Evolutionary conservation across 768 basidiomycete genomes (phyloP), one percentile per base, ranked within the genome.

Genomic region (Russula abietina): DNA sequence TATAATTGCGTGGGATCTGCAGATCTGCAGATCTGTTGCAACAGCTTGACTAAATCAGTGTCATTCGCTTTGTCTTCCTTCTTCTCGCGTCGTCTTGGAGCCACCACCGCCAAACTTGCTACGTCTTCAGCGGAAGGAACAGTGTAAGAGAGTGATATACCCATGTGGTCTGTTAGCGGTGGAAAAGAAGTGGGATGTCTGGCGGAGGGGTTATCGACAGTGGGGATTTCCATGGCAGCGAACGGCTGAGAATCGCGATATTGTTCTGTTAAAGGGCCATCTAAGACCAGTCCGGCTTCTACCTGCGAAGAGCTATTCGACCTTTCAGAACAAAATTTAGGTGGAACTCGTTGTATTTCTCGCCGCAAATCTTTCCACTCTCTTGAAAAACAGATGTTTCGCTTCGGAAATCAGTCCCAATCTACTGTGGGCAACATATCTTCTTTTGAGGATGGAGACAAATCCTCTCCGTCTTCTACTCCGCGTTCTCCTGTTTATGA

Each of bases 11-110:
- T n/a, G n/a, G n/a, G n/a, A n/a, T 96, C 97, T 7, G 93, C 94
- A 72, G 97, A 93, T 2, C 95, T 96, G 71, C 97, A 98, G 70
- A 98, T 98, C 70, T 88, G 86, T 71, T 92, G 88, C 67, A 98
- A 75, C 16, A 94, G 85, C 69, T 86, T 88, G 66, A 98, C 88
- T 64, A 98, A 93, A 70, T 98, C 95, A 66, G 89, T 87, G 54
- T 91, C 86, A 69, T 86, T 87, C 33, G 81, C 82, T 74, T 87
- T 86, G 72, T 91, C 89, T 60, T 79, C 80, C 19, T 41, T 45
- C 19, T 45, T 45, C 9, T 45, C 43, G 0, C n/a, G 77, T 69
- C 94, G 75, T 64, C 94, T 78, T 14, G 93, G 91, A 0, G 93
- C 93, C 11, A 75, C 78, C 76, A 89, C 88, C 45, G 87, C 85